These are phyloP conservation scores for Leptographium galeiforme DNA, from an alignment of 2,329 filamentous ascomycete genomes.

Conservation along the genomic window DNA sequence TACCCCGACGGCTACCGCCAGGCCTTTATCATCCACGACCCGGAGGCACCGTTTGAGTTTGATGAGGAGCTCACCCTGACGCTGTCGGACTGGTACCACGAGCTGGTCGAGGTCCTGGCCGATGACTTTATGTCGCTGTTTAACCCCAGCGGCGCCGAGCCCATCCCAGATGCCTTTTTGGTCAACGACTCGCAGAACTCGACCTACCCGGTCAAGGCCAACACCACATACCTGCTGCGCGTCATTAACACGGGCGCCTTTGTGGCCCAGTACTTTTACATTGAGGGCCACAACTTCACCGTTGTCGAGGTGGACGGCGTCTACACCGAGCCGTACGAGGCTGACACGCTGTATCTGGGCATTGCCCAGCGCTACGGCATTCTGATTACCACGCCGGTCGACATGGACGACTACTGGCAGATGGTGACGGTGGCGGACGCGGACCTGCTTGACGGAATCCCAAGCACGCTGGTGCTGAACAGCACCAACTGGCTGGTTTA, in stretches of 20 bases:
- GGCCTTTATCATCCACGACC: slow-evolving; percentile 30
- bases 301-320: slow-evolving; percentile 64
- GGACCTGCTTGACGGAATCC: slow-evolving; percentile 54
- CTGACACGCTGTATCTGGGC: slow-evolving; percentile 51
- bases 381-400: slow-evolving; percentile 48
- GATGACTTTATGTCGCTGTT: slow-evolving; percentile 35
- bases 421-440: slow-evolving; percentile 35
- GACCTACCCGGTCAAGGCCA: slow-evolving; percentile 45
- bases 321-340: slow-evolving; percentile 46
- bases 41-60: slow-evolving; percentile 44
- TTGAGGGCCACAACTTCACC: slow-evolving; percentile 52
- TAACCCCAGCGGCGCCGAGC: slow-evolving; percentile 47
- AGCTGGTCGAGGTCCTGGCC: slow-evolving; percentile 34
- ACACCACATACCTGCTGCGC: slow-evolving; percentile 60
- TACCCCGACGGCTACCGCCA: slow-evolving; percentile 47
- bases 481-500: slow-evolving; percentile 53
- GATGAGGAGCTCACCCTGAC: slow-evolving; percentile 53
- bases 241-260: slow-evolving; percentile 64
- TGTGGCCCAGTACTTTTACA: slow-evolving; percentile 51
- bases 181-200: slow-evolving; percentile 58
- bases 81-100: slow-evolving; percentile 60
- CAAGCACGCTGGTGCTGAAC: slow-evolving; percentile 54
- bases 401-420: slow-evolving; percentile 49
- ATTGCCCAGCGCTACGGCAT: slow-evolving; percentile 55
- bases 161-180: slow-evolving; percentile 53